These are phyloP conservation scores for Crassisporium funariophilum DNA, from an alignment of 768 basidiomycete species.

Conservation along the genomic window DNA sequence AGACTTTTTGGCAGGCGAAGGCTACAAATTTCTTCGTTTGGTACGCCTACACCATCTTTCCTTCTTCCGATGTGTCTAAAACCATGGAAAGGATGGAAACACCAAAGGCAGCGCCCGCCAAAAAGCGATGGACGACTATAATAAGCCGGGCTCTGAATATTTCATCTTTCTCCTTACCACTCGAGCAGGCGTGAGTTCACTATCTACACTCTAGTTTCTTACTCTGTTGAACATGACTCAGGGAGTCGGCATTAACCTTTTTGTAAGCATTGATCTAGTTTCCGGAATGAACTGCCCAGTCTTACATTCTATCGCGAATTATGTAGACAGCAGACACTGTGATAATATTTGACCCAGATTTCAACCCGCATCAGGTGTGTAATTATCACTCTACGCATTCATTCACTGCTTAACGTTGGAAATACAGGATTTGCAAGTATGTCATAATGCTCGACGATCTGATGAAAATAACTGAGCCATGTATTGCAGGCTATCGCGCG, in stretches of 20 bases:
- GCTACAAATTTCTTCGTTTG: slow-evolving; percentile 75
- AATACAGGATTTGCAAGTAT: slow-evolving; percentile 82
- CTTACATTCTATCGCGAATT: too few relatives aligned
- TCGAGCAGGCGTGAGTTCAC: slow-evolving; percentile 69
- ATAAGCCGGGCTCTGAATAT: slow-evolving; percentile 80
- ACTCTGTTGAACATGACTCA: slow-evolving; percentile 17
- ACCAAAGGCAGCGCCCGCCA: slow-evolving; percentile 87
- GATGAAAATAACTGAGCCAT: slow-evolving; percentile 1
- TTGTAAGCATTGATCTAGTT: slow-evolving; percentile 28
- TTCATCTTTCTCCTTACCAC: slow-evolving; percentile 93
- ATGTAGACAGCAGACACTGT: slow-evolving; percentile 87
- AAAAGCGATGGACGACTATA: slow-evolving; percentile 94
- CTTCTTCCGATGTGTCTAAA: neutral
- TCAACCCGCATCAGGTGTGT: slow-evolving; percentile 92
- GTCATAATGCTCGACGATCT: slow-evolving; percentile 18
- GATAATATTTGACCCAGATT: slow-evolving; percentile 93
- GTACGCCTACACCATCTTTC: slow-evolving; percentile 40
- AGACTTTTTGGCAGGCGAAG: slow-evolving; percentile 85
- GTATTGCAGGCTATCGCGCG: slow-evolving; percentile 85
- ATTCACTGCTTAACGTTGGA: neutral
- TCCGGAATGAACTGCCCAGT: too few relatives aligned
- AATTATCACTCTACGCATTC: neutral
- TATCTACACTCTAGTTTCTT: neutral
- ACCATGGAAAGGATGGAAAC: slow-evolving; percentile 71
- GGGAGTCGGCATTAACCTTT: slow-evolving; percentile 91